Conservation (phyloP, 129 eudicot species). For the Flaveria trinervia region DNA sequence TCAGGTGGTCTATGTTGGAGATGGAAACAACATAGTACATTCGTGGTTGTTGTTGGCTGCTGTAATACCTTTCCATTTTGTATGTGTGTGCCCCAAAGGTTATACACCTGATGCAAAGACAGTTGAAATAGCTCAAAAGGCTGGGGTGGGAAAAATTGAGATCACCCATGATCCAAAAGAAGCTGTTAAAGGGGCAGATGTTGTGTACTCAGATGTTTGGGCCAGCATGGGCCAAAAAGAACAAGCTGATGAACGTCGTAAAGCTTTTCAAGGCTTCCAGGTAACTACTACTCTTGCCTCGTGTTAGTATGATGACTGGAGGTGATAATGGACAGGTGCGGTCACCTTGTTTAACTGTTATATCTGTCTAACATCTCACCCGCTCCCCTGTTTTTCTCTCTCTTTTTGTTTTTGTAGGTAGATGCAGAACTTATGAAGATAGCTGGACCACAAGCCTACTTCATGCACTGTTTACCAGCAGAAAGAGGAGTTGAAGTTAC, state of each 20-base stretch:
- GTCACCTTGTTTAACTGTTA: background rate
- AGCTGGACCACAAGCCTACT: constrained; percentile 84
- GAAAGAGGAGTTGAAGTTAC: constrained; percentile 94
- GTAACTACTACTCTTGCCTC: constrained; percentile 26
- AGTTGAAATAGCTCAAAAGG: constrained; percentile 66
- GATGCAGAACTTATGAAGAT: constrained; percentile 84
- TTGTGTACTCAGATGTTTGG: constrained; percentile 97
- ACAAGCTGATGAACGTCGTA: constrained; percentile 87
- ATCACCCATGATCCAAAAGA: constrained; percentile 80
- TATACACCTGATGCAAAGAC: constrained; percentile 89
- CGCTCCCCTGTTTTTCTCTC: background rate
- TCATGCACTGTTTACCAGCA: constrained; percentile 98
- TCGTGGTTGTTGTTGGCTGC: constrained; percentile 90
- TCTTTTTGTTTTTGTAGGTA: constrained; percentile 48
- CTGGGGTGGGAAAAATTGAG: constrained; percentile 84
- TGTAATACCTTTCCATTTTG: constrained; percentile 85
- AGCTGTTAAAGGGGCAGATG: constrained; percentile 97
- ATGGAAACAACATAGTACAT: constrained; percentile 97
- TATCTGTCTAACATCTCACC: background rate
- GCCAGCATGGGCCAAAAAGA: constrained; percentile 99
- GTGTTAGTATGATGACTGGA: background rate
- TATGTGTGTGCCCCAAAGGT: constrained; percentile 95
- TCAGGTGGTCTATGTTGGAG: constrained; percentile 96
- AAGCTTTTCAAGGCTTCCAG: constrained; percentile 88
- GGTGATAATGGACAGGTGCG: background rate